Conservation (phyloP, 2,329 filamentous ascomycete genomes). For the Fusarium subglutinans region DNA sequence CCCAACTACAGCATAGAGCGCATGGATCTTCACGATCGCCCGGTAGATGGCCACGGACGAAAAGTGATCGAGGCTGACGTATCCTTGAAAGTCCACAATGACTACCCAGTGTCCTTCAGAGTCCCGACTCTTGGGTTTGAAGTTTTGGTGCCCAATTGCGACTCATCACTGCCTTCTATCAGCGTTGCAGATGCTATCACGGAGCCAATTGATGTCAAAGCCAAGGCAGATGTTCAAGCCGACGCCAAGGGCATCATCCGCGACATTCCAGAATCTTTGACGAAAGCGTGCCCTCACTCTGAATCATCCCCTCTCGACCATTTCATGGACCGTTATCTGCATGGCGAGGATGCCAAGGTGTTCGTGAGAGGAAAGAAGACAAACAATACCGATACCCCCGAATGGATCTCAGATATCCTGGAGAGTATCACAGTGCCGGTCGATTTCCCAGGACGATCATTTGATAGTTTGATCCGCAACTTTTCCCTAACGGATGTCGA, state of each 20-base stretch:
- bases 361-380: slow-evolving; percentile 83
- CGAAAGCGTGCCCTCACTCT: slow-evolving; percentile 77
- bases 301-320: slow-evolving; percentile 84
- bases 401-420: slow-evolving; percentile 84
- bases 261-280: slow-evolving; percentile 78
- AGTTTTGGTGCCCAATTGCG: slow-evolving; percentile 85
- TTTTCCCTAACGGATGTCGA: slow-evolving; percentile 88
- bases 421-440: slow-evolving; percentile 85
- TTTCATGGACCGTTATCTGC: slow-evolving; percentile 82
- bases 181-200: slow-evolving; percentile 81
- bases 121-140: slow-evolving; percentile 86
- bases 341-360: slow-evolving; percentile 79
- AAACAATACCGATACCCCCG: slow-evolving; percentile 73
- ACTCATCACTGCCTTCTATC: slow-evolving; percentile 75
- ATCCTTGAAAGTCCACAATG: slow-evolving; percentile 75
- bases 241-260: slow-evolving; percentile 77
- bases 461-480: slow-evolving; percentile 86
- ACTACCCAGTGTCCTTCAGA: slow-evolving; percentile 79
- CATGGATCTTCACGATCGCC: slow-evolving; percentile 81
- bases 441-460: slow-evolving; percentile 81
- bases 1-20: slow-evolving; percentile 85
- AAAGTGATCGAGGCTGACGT: slow-evolving; percentile 84
- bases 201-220: slow-evolving; percentile 70
- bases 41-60: slow-evolving; percentile 54
- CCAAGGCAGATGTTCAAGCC: slow-evolving; percentile 72